Evolutionary conservation across 1,284 basidiomycete genomes (phyloP).

Genomic region (Quambalaria eucalypti): DNA sequence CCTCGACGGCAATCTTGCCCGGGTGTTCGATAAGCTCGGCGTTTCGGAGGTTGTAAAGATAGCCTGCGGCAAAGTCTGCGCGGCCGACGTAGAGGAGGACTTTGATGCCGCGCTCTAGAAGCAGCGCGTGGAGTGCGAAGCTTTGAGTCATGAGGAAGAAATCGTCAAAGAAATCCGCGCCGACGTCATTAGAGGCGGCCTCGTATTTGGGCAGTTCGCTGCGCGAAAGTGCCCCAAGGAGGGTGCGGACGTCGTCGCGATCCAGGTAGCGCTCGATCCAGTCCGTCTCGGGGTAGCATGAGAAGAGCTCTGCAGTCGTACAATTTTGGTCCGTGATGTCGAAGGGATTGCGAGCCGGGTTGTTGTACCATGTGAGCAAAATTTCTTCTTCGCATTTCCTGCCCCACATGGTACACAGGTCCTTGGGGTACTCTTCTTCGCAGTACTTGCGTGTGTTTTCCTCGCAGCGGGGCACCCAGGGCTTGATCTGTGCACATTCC

Average conservation of each 20-base stretch:
- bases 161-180: slow-evolving; percentile 11
- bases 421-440: slow-evolving; percentile 14
- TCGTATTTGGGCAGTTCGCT: slow-evolving; percentile 28
- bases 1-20: slow-evolving; percentile 8
- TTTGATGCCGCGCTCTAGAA: slow-evolving; percentile 65
- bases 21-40: slow-evolving; percentile 17
- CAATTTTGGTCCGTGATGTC: slow-evolving; percentile 23
- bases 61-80: slow-evolving; percentile 44
- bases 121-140: slow-evolving; percentile 58
- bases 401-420: slow-evolving; percentile 12
- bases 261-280: slow-evolving; percentile 35
- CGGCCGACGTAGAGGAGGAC: slow-evolving; percentile 64
- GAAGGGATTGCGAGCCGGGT: slow-evolving; percentile 30
- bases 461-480: slow-evolving; percentile 14
- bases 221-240: slow-evolving; percentile 25
- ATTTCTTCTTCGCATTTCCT: slow-evolving; percentile 18
- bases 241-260: slow-evolving; percentile 26
- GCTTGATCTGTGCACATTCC: slow-evolving; percentile 17
- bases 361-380: slow-evolving; percentile 19
- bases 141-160: slow-evolving; percentile 5
- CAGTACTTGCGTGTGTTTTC: slow-evolving; percentile 14
- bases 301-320: slow-evolving; percentile 8
- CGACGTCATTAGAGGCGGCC: slow-evolving; percentile 8
- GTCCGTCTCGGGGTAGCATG: slow-evolving; percentile 28
- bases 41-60: slow-evolving; percentile 23